phyloP scores from a whole-genome alignment of 1,139 yeast species.

The Candida tetrigidarum region DNA sequence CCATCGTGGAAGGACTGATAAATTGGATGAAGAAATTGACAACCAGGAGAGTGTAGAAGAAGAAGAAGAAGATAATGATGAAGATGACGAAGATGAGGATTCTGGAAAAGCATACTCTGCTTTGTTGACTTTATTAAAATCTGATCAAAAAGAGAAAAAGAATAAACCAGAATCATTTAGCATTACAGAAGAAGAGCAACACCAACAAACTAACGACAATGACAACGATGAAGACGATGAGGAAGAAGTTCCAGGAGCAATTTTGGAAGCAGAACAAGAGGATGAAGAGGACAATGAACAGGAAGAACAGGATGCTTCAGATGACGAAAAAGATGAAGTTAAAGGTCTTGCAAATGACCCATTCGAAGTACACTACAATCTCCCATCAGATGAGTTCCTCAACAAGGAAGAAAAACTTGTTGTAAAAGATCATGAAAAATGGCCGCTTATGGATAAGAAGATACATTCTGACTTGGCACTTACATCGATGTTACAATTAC shows the following conservation, averaged over 20 bases:
- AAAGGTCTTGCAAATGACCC: conserved; percentile 50
- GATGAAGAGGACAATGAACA: conserved; percentile 30
- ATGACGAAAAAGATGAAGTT: conserved; percentile 31
- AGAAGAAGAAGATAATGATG: conserved; percentile 15
- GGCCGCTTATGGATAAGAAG: conserved; percentile 29
- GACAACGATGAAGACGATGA: conserved; percentile 28
- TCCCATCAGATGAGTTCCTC: conserved; percentile 47
- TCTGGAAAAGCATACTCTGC: conserved; percentile 72
- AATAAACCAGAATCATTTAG: conserved; percentile 7
- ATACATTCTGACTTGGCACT: conserved; percentile 25
- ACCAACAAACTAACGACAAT: no score
- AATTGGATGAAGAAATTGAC: conserved; percentile 14
- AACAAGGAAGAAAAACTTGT: conserved; percentile 32
- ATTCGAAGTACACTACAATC: conserved; percentile 75
- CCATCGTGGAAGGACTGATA: conserved; percentile 12
- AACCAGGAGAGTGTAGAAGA: conserved; percentile 10
- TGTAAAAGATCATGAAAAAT: conserved; percentile 24
- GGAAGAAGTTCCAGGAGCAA: conserved; percentile 23
- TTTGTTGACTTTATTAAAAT: conserved; percentile 65
- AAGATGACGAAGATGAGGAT: conserved; percentile 21
- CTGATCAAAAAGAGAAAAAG: conserved; percentile 45
- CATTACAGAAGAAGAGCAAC: conserved; percentile 17
- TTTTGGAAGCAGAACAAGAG: conserved; percentile 12
- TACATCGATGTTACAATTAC: conserved; percentile 27
- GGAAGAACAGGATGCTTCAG: conserved; percentile 36